Base-by-base conservation (phyloP, 2,329 filamentous ascomycete species). In the Nemania diffusa region DNA sequence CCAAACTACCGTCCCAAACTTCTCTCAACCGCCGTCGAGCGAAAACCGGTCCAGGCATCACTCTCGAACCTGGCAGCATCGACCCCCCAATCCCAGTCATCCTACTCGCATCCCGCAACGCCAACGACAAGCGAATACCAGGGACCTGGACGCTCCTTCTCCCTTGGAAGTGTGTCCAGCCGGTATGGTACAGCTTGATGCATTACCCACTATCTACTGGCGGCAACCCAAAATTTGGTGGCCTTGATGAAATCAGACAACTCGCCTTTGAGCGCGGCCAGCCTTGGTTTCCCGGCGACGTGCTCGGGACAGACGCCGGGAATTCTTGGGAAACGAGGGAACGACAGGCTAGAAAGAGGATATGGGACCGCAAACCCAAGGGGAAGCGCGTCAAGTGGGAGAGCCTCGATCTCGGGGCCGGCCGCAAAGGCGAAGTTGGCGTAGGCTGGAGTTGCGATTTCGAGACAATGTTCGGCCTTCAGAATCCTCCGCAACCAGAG, bases 251-350 rank as follows among this genome's bases (percentile, higher is more conserved):
- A 79, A 84, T 89, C 57, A 87, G 90, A 40, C 95, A 98, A 77
- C 85, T 97, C 24, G 83, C 89, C 0, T 97, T 97, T 75, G 94
- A 98, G 80, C 87, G 89, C 22, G 88, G 88, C 0, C 81, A 86
- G 42, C 89, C 93, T 1, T 97, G 92, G 88, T 99, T 97, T 75
- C 96, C 96, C 0, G 91, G 88, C 2, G 96, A 99, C 78, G 92
- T 88, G 69, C 90, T 92, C 0, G 92, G 90, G 4, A 97, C 94
- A 0, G 85, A 87, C 64, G 91, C 94, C 1, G 96, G 96, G 1
- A 90, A 88, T 77, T 82, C 84, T 17, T 97, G 94, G 92, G 92
- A 97, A 77, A 76, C 88, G 37, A 84, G 87, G 40, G 87, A 94
- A 78, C 86, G 89, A 13, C 79, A 81, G 53, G 84, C 81, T 72